Conservation (phyloP, 371 early-diverging fungal genomes). For the Zychaea mexicana region DNA sequence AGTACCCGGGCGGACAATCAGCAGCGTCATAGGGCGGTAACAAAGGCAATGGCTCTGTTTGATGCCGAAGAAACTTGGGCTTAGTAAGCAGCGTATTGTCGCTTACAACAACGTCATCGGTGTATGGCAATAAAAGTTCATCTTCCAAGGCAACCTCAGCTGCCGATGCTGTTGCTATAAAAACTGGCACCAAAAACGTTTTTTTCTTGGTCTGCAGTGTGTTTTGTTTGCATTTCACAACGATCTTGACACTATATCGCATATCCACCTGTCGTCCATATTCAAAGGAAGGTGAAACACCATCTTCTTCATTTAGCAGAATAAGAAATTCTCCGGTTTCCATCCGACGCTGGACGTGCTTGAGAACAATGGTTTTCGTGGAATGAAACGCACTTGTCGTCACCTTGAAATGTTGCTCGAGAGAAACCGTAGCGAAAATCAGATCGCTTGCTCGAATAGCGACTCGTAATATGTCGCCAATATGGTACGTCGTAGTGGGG, state of each 20-base stretch:
- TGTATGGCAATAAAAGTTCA: not conserved
- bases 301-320: not conserved
- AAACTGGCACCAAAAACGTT: slow-evolving; percentile 1
- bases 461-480: not conserved
- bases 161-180: not conserved
- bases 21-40: slow-evolving; percentile 6
- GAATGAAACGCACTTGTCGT: slow-evolving; percentile 6
- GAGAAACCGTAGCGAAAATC: not conserved
- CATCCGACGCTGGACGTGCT: not conserved
- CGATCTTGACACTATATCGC: not conserved
- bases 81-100: slow-evolving; percentile 9
- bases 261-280: slow-evolving; percentile 8
- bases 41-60: not conserved
- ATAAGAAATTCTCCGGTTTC: not conserved
- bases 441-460: not conserved
- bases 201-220: slow-evolving; percentile 3
- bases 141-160: not conserved
- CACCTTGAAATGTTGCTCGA: slow-evolving; percentile 11
- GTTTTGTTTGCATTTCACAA: not conserved
- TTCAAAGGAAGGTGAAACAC: not conserved
- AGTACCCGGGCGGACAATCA: not conserved
- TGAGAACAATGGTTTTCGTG: not conserved
- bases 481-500: not conserved
- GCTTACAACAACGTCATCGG: slow-evolving; percentile 3
- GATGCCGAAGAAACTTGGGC: slow-evolving; percentile 9